Evolutionary conservation across 2,329 filamentous ascomycete genomes (phyloP), one percentile per base, ranked within the genome.

Genomic region (Exophiala lecanii-corni): DNA sequence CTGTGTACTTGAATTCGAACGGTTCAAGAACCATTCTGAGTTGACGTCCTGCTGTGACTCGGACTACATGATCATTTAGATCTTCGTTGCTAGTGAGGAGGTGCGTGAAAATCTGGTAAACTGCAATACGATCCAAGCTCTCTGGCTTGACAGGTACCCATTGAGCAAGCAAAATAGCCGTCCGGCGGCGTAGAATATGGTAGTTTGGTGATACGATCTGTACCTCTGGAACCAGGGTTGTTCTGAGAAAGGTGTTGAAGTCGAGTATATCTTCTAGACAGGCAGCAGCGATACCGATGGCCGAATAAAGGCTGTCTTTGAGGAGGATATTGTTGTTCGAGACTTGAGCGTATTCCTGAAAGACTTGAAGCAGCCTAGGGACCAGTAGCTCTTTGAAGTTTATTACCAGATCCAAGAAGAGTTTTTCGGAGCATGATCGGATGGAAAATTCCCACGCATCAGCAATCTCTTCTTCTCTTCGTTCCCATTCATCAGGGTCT

Each of bases 401-500:
- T 49, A 87, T 86, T 47, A 95, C 79, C 13, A 98, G 77, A 57
- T 96, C 89, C 54, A 96, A 74, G 64, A 97, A 95, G 10, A 98
- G 74, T 64, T 89, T 94, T 65, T 98, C 92, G 0, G 92, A 84
- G 60, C 91, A 97, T 2, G 89, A 87, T 21, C 91, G 81, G 40
- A 97, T 83, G 45, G 91, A 86, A 70, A 89, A 96, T 58, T 97
- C 89, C 76, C 86, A 97, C 1, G 85, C 86, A 55, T 88, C 86
- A 25, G 85, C 82, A 46, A 86, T 79, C 47, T 83, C 85, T 57
- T 94, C 88, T 68, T 96, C 89, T 57, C 84, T 81, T 52, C 86
- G 82, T 63, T 96, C 91, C 89, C 92, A 98, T 41, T 94, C 89
- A 62, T 98, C 88, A 0, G 91, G 88, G 45, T 95, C 89, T 59